Base-by-base conservation (phyloP, 495 filamentous ascomycete species). In the Neurospora africana region DNA sequence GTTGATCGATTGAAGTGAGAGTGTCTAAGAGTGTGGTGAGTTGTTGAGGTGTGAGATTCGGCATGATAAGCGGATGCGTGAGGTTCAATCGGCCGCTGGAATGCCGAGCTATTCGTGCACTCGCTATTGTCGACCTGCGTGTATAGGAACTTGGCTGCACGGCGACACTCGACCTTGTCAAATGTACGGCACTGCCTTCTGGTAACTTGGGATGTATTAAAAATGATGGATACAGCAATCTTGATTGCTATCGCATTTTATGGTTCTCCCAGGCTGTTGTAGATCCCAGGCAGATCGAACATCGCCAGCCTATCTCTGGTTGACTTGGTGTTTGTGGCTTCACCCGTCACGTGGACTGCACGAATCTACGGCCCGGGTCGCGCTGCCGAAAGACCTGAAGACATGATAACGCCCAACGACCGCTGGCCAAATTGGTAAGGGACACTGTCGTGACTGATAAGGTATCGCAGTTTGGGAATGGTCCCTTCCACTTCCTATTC, bases 1-100 rank as follows among this genome's bases (percentile, higher is more conserved):
- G 77, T 69, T 76, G 77, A 72, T 81, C 79, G 71, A 81, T 81
- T n/a, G 80, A 73, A 15, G 71, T 44, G 73, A 81, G 74, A 27
- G 78, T 71, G 70, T 76, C 77, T 15, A 81, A 40, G 38, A 81
- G 69, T 67, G 74, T 75, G 15, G 74, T 39, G 67, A 80, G 30
- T 13, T 77, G 76, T 69, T 73, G 74, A 38, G 78, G 72, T 8
- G 74, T 43, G 21, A 75, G 68, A 35, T 65, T 65, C 2, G 53
- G 53, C 53, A 65, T 65, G 13, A 33, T 65, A 17, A 33, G 41
- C 17, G 69, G 30, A 13, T 19, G 69, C 19, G 41, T 65, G 19
- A n/a, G 40, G 27, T 36, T 44, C 43, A 33, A 33, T 71, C 19
- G 27, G 69, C 35, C 40, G 69, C 69, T 40, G 21, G 69, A 44